Conservation (phyloP, 2,329 filamentous ascomycete genomes). For the Ramularia endophylla region DNA sequence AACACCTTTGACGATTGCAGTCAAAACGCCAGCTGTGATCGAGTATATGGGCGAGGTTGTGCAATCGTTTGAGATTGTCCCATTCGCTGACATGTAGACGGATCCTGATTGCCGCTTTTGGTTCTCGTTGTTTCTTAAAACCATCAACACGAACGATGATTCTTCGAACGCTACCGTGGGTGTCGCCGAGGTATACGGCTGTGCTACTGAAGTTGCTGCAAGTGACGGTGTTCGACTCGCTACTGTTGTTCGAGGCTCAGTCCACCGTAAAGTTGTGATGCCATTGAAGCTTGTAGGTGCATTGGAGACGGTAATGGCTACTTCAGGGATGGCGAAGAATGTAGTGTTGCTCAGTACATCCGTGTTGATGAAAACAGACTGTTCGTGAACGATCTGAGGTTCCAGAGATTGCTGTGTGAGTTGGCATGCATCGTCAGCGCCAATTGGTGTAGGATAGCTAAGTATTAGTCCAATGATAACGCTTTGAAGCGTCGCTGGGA, state of each 20-base stretch:
- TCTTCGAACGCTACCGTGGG: slow-evolving; percentile 7
- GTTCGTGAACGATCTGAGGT: slow-evolving; percentile 21
- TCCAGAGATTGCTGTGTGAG: slow-evolving; percentile 6
- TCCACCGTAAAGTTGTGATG: slow-evolving; percentile 26
- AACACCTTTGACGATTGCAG: slow-evolving; percentile 20
- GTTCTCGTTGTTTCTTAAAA: slow-evolving; percentile 4
- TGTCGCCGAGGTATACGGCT: slow-evolving; percentile 3
- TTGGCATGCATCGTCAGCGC: slow-evolving; percentile 10
- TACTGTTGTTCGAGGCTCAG: slow-evolving; percentile 11
- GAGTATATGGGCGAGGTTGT: slow-evolving; percentile 24
- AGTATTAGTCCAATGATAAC: slow-evolving; percentile 11
- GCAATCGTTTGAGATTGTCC: slow-evolving; percentile 28
- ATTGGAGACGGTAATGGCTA: slow-evolving; percentile 24
- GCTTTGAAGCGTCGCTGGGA: slow-evolving; percentile 7
- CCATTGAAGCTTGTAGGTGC: slow-evolving; percentile 25
- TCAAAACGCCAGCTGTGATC: slow-evolving; percentile 22
- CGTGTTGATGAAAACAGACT: slow-evolving; percentile 24
- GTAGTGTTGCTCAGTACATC: slow-evolving; percentile 26
- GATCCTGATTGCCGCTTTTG: slow-evolving; percentile 19
- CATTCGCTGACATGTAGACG: slow-evolving; percentile 22
- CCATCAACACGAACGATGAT: slow-evolving; percentile 15
- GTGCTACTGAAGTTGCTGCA: slow-evolving; percentile 1
- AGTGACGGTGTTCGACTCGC: slow-evolving; percentile 1
- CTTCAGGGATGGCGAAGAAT: slow-evolving; percentile 22
- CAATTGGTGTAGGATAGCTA: slow-evolving; percentile 1